A percentile compares a stretch with the other conserved stretches of the same genome.
Conservation (phyloP, 352 stramenopile genomes). For the Pythium periplocum region DNA sequence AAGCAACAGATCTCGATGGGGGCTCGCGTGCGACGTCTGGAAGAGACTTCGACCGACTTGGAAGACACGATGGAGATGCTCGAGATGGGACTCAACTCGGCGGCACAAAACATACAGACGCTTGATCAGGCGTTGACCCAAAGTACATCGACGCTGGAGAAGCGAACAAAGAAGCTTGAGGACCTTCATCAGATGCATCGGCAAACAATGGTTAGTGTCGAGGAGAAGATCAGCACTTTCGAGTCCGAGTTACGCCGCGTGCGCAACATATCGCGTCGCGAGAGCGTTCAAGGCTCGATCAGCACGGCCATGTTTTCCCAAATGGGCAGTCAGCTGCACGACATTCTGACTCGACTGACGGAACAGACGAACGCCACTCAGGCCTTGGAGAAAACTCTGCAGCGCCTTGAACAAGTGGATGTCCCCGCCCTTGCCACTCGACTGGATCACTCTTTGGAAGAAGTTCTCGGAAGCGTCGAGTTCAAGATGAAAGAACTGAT, state of each 20-base stretch:
- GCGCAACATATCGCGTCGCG: slow-evolving; percentile 29
- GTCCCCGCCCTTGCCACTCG: slow-evolving; percentile 32
- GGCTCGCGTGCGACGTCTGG: slow-evolving; percentile 45
- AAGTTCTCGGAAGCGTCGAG: slow-evolving; percentile 40
- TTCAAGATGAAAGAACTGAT: slow-evolving; percentile 32
- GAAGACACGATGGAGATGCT: slow-evolving; percentile 51
- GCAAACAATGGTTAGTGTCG: slow-evolving; percentile 38
- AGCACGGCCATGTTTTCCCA: slow-evolving; percentile 9
- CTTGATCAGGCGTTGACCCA: slow-evolving; percentile 33
- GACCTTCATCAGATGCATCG: slow-evolving; percentile 33
- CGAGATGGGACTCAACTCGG: slow-evolving; percentile 31
- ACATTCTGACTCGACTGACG: slow-evolving; percentile 27
- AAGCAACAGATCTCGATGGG: slow-evolving; percentile 64
- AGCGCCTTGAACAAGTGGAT: slow-evolving; percentile 30
- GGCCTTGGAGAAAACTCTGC: slow-evolving; percentile 22
- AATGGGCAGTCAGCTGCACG: slow-evolving; percentile 29
- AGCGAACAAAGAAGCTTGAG: slow-evolving; percentile 37
- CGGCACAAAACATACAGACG: slow-evolving; percentile 28
- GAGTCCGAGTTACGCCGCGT: slow-evolving; percentile 51
- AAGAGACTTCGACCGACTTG: slow-evolving; percentile 41
- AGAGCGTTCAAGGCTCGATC: slow-evolving; percentile 22
- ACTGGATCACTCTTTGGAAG: slow-evolving; percentile 33
- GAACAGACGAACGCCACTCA: slow-evolving; percentile 25
- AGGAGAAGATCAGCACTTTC: slow-evolving; percentile 51
- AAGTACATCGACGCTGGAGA: slow-evolving; percentile 28